Evolutionary conservation across 805 yeast genomes (phyloP).

Genomic region (Starmera dryadoides): DNA sequence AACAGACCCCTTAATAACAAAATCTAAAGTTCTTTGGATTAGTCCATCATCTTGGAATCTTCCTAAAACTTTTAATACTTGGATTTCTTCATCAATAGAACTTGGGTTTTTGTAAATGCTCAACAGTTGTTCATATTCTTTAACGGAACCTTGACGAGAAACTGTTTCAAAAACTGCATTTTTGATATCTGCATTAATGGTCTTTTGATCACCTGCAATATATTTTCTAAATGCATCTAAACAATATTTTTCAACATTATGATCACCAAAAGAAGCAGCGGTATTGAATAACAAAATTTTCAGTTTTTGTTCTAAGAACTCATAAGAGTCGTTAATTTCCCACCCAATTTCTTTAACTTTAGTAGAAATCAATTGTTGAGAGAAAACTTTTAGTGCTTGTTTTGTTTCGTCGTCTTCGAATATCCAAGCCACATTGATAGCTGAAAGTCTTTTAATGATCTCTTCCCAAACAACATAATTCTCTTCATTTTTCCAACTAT

Average conservation of each 20-base stretch:
- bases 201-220: conserved; percentile 55
- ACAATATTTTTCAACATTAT: conserved; percentile 38
- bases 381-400: conserved; percentile 44
- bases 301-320: conserved; percentile 57
- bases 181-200: conserved; percentile 71
- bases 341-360: conserved; percentile 57
- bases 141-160: conserved; percentile 55
- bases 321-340: conserved; percentile 47
- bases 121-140: conserved; percentile 56
- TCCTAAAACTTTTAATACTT: conserved; percentile 68
- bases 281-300: conserved; percentile 55
- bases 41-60: conserved; percentile 44
- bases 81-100: conserved; percentile 57
- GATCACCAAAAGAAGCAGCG: conserved; percentile 48
- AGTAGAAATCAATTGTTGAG: conserved; percentile 44
- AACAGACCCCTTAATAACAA: conserved; percentile 49
- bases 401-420: conserved; percentile 42
- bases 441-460: conserved; percentile 40
- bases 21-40: conserved; percentile 47
- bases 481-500: conserved; percentile 50
- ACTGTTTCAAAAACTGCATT: conserved; percentile 55
- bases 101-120: conserved; percentile 53
- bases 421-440: conserved; percentile 45
- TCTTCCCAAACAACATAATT: conserved; percentile 67
- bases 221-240: conserved; percentile 43